Evolutionary conservation across 305 asterid species (phyloP), one percentile per base, ranked within the genome.

Genomic region (Petunia hybrid): DNA sequence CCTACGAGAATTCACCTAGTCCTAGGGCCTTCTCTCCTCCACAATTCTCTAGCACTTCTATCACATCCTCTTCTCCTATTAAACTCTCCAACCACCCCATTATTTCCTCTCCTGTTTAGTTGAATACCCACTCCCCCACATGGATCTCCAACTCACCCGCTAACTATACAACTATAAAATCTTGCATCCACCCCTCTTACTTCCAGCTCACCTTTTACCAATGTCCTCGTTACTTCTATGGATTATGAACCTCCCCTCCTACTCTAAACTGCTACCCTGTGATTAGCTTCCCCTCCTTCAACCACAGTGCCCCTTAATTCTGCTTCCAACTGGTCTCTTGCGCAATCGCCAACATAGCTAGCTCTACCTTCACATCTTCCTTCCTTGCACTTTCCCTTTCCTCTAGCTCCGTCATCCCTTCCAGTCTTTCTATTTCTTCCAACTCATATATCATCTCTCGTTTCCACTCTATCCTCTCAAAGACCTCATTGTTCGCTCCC

Each of bases 11-110:
- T 51, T 12, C 62, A 73, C 51, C 4, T 3, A 2, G 51, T 36
- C 8, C 62, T 3, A 1, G 6, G 78, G 43, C 7, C 3, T 48
- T 71, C 31, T 9, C 6, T 71, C 31, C 61, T 14, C 2, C 65
- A 16, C 8, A 12, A 13, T 55, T 38, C 61, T 14, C 2, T 38
- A 16, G 6, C 36, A 13, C 75, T 38, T 42, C 39, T n/a, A 57
- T 35, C 43, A 1, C 48, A 60, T 45, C 76, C 41, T 48, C 4
- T 48, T 71, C 31, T 71, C 31, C 61, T 4, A 35, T 71, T 31
- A 16, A 40, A 16, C 77, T 46, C 77, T 71, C 61, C 77, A 71
- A 12, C 43, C 61, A 70, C 59, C 46, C 61, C 77, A 59, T 70
- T 70, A 31, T 45, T 1, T 51, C 42, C 77, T 56, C 2, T 70